Evolutionary conservation across 495 filamentous ascomycete genomes (phyloP).

Genomic region (Tetracladium marchalianum): DNA sequence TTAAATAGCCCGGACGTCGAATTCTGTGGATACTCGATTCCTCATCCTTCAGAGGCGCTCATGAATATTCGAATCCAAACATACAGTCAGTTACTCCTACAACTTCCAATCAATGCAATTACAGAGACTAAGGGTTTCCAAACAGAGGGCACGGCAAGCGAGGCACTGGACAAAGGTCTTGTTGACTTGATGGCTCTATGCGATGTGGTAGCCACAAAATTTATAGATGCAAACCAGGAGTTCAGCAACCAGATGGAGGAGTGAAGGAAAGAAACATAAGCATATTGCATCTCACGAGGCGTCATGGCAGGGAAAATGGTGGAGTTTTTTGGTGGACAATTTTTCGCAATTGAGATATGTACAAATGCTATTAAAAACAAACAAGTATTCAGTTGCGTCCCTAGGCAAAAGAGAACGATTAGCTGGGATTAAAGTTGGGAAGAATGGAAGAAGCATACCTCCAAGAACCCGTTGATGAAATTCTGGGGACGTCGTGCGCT

Average conservation of each 20-base stretch:
- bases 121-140: conserved; percentile 3
- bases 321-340: conserved; percentile 10
- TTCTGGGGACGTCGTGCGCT: conserved; percentile 66
- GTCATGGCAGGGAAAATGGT: conserved; percentile 8
- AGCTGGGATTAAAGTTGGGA: background rate
- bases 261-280: background rate
- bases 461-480: conserved; percentile 89
- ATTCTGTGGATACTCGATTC: conserved; percentile 96
- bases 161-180: conserved; percentile 84
- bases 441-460: conserved; percentile 29
- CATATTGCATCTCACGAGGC: conserved; percentile 16
- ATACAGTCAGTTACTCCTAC: conserved; percentile 49
- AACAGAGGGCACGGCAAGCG: conserved; percentile 66
- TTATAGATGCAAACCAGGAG: conserved; percentile 52
- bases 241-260: conserved; percentile 27
- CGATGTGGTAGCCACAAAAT: conserved; percentile 83
- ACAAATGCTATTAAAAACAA: conserved; percentile 13
- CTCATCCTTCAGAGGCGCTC: conserved; percentile 88
- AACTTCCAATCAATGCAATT: background rate
- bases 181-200: conserved; percentile 82
- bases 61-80: conserved; percentile 98
- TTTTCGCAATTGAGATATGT: conserved; percentile 17
- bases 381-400: conserved; percentile 24
- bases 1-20: conserved; percentile 74
- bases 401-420: conserved; percentile 12